Conservation (phyloP, 1,284 basidiomycete species). For the Heterobasidion irregulare region DNA sequence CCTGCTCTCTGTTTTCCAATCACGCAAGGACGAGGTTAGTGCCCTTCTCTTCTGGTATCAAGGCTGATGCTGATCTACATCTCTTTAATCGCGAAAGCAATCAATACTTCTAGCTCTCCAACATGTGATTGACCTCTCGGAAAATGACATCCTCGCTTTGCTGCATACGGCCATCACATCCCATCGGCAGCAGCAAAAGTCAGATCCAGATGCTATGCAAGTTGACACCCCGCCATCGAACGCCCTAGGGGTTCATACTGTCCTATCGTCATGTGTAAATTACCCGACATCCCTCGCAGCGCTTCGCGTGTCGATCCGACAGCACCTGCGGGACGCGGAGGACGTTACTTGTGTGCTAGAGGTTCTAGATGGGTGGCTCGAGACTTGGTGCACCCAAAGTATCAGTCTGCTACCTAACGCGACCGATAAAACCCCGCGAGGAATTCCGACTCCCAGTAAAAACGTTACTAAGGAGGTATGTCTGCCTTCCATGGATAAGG, state of each 20-base stretch:
- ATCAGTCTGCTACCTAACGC: constrained; percentile 30
- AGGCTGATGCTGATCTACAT: background rate
- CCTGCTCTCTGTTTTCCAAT: constrained; percentile 39
- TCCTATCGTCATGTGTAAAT: constrained; percentile 40
- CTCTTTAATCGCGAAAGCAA: constrained; percentile 27
- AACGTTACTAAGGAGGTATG: background rate
- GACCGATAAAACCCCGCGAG: constrained; percentile 21
- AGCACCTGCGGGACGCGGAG: constrained; percentile 42
- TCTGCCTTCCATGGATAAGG: constrained; percentile 42
- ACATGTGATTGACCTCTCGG: constrained; percentile 51
- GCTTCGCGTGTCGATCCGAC: constrained; percentile 48
- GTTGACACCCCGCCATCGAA: constrained; percentile 33
- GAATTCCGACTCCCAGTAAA: constrained; percentile 11
- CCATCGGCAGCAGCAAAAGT: constrained; percentile 17
- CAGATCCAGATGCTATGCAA: constrained; percentile 41
- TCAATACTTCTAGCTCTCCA: constrained; percentile 44
- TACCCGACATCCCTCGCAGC: constrained; percentile 45
- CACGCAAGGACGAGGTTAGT: constrained; percentile 60
- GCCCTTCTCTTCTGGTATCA: background rate
- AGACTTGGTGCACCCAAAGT: constrained; percentile 30
- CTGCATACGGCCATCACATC: constrained; percentile 34
- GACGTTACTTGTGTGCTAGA: constrained; percentile 42
- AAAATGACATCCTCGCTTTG: constrained; percentile 47
- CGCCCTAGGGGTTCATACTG: constrained; percentile 37
- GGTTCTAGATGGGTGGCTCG: constrained; percentile 49